Percentiles rank a stretch among this genome's conserved stretches.
phyloP scores from a whole-genome alignment of 1,284 basidiomycete species.

The Sporisorium exsertum region DNA sequence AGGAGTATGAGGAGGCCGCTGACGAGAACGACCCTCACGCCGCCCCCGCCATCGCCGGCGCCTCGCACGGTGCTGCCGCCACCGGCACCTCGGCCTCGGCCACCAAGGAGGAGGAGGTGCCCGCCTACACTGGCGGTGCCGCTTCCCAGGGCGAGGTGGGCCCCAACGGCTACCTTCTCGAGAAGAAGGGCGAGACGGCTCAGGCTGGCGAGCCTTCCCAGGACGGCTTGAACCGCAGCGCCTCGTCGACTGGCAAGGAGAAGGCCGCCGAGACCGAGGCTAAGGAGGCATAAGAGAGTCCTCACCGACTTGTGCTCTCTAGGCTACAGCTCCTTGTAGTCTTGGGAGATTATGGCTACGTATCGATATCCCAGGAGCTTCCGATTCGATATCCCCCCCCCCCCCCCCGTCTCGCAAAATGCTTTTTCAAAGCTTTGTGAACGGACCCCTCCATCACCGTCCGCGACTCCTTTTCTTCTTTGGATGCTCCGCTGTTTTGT shows the following conservation, averaged over 20 bases:
- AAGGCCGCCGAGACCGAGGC: constrained; percentile 51
- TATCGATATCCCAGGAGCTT: constrained; percentile 51
- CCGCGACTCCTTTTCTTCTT: constrained; percentile 4
- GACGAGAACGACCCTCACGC: constrained; percentile 48
- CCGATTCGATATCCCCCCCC: constrained; percentile 30
- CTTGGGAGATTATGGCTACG: constrained; percentile 6
- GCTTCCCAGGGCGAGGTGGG: constrained; percentile 70
- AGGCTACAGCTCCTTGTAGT: not conserved
- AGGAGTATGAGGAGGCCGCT: constrained; percentile 71
- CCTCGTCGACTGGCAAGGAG: constrained; percentile 53
- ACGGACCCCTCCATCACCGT: constrained; percentile 2
- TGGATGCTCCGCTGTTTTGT: constrained; percentile 42
- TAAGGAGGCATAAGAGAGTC: constrained; percentile 41
- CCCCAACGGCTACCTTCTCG: constrained; percentile 79
- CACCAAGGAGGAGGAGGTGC: constrained; percentile 65
- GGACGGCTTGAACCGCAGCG: constrained; percentile 52
- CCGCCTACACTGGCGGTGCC: constrained; percentile 67
- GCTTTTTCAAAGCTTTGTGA: constrained; percentile 2
- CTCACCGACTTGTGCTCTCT: not conserved
- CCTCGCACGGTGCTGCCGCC: constrained; percentile 32
- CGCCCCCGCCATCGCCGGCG: constrained; percentile 60
- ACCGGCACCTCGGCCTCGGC: constrained; percentile 40
- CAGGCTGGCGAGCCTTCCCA: constrained; percentile 59
- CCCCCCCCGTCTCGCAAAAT: no score
- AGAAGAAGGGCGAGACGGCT: constrained; percentile 62